Conservation (phyloP, 768 basidiomycete species). For the Boletus rubescentipes region DNA sequence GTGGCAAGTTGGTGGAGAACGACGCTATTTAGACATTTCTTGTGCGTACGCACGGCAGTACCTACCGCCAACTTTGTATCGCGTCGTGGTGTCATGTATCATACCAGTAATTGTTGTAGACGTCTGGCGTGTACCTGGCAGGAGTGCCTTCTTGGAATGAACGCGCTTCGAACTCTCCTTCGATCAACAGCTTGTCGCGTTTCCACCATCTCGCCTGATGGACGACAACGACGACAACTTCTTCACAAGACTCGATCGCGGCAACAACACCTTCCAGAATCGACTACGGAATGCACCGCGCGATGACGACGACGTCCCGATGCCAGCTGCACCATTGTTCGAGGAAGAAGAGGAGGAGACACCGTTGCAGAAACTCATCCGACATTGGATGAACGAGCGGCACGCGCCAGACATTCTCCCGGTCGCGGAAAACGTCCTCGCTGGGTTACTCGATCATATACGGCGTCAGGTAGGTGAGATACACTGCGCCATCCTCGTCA, state of each 20-base stretch:
- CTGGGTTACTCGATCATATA: conserved; percentile 69
- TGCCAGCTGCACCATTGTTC: conserved; percentile 29
- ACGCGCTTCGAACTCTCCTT: too few relatives aligned
- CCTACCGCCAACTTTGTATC: background rate
- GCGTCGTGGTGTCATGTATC: conserved; percentile 6
- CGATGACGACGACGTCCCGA: conserved; percentile 27
- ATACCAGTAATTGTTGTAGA: conserved; percentile 8
- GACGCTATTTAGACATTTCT: conserved; percentile 38
- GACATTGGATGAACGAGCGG: conserved; percentile 86
- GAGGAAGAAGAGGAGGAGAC: conserved; percentile 48
- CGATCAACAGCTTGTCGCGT: background rate
- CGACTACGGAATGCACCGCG: conserved; percentile 38
- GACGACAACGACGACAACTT: conserved; percentile 28
- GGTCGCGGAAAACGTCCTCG: conserved; percentile 67
- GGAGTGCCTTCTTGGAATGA: too few relatives aligned
- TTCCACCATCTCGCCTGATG: background rate
- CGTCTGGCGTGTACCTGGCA: background rate
- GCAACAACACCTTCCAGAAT: conserved; percentile 28
- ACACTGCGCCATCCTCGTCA: background rate
- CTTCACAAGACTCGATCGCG: conserved; percentile 26
- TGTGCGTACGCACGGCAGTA: background rate
- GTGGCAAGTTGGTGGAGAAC: conserved; percentile 86
- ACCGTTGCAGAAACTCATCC: conserved; percentile 65
- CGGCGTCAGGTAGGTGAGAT: conserved; percentile 68
- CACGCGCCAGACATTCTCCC: conserved; percentile 79